These are phyloP conservation scores for Wallemia mellicola DNA, from an alignment of 1,284 basidiomycete genomes.

Conservation along the genomic window DNA sequence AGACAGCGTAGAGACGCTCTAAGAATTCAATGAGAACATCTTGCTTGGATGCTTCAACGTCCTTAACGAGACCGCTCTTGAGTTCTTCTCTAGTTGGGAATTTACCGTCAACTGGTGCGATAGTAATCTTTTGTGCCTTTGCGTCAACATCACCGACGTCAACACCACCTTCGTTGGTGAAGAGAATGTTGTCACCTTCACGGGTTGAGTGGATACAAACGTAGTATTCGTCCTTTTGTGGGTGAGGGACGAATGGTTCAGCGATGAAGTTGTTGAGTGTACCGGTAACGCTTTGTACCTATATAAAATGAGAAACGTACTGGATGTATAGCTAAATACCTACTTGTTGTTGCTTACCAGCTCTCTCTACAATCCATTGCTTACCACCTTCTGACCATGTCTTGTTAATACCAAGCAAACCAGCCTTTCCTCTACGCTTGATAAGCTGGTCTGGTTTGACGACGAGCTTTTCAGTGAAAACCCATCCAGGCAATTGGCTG, in stretches of 20 bases:
- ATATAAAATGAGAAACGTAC: neutral
- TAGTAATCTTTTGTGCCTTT: constrained; percentile 69
- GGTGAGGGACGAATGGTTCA: constrained; percentile 91
- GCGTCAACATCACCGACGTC: constrained; percentile 96
- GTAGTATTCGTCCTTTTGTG: constrained; percentile 81
- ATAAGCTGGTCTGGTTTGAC: constrained; percentile 93
- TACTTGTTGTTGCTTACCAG: constrained; percentile 78
- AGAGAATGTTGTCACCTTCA: constrained; percentile 85
- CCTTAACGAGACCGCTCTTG: constrained; percentile 38
- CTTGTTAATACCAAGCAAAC: constrained; percentile 79
- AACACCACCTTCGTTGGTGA: constrained; percentile 96
- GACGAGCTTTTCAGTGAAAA: constrained; percentile 61
- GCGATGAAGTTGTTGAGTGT: constrained; percentile 93
- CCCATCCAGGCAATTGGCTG: constrained; percentile 46
- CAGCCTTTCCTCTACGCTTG: constrained; percentile 96
- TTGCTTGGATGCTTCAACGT: constrained; percentile 45
- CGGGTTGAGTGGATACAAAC: constrained; percentile 91
- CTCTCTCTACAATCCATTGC: constrained; percentile 54
- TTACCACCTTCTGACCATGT: constrained; percentile 34
- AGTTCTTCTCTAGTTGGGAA: constrained; percentile 57
- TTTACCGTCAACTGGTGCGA: constrained; percentile 8
- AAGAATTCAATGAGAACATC: constrained; percentile 78
- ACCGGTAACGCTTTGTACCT: constrained; percentile 79
- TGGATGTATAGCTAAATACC: constrained; percentile 5
- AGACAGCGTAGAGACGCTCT: constrained; percentile 79